A percentile compares a stretch with the other conserved stretches of the same genome.
Evolutionary conservation across 768 basidiomycete species (phyloP).

Genomic region (Serendipita sp.): DNA sequence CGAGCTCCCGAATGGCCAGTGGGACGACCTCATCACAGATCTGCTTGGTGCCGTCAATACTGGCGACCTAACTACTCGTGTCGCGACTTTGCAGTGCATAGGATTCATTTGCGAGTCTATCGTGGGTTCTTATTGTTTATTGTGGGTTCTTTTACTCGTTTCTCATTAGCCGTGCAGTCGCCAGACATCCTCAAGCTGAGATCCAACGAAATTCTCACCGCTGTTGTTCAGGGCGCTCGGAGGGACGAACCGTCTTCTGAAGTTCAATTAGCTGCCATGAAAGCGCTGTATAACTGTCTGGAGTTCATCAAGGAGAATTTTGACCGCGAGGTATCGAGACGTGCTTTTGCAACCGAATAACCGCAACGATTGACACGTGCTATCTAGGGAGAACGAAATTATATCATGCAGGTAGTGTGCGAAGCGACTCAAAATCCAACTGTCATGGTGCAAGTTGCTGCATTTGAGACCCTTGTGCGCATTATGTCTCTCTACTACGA

Average conservation of each 20-base stretch:
- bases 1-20: slow-evolving; percentile 76
- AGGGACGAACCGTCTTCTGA: slow-evolving; percentile 87
- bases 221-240: slow-evolving; percentile 93
- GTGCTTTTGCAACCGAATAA: no score
- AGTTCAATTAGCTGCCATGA: slow-evolving; percentile 86
- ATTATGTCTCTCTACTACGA: slow-evolving; percentile 99
- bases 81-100: slow-evolving; percentile 85
- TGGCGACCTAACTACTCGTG: slow-evolving; percentile 47
- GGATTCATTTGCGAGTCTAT: slow-evolving; percentile 96
- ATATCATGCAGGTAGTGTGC: slow-evolving; percentile 99
- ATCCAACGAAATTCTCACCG: slow-evolving; percentile 95
- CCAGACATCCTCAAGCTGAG: slow-evolving; percentile 78
- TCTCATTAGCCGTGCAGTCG: slow-evolving; percentile 38
- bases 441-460: slow-evolving; percentile 78
- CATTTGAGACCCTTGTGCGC: slow-evolving; percentile 88
- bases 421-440: slow-evolving; percentile 84
- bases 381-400: slow-evolving; percentile 87
- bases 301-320: slow-evolving; percentile 98
- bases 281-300: slow-evolving; percentile 84
- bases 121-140: slow-evolving; percentile 36
- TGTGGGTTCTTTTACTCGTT: slow-evolving; percentile 7
- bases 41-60: slow-evolving; percentile 79
- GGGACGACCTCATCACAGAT: slow-evolving; percentile 80
- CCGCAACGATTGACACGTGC: no score
- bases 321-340: slow-evolving; percentile 68